These are phyloP conservation scores for Rhytidiadelphus loreus DNA, from an alignment of 225 moss, liverwort and hornwort species.

Conservation along the genomic window DNA sequence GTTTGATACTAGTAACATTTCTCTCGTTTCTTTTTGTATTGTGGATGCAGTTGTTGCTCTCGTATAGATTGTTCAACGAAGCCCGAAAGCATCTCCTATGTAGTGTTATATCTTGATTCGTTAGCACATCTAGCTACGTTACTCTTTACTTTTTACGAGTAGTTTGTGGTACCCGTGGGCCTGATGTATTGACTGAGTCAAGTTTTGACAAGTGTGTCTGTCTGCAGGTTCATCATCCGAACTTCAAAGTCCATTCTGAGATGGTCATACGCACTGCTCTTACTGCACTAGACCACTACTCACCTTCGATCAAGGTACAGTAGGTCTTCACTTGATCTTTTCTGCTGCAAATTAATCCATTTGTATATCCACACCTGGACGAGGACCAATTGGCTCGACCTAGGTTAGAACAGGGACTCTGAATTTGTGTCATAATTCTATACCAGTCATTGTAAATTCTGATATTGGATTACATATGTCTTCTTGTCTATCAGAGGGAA, in stretches of 20 bases:
- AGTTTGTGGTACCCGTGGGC: background rate
- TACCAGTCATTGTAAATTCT: background rate
- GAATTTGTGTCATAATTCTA: background rate
- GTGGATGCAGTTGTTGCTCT: background rate
- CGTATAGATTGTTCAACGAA: background rate
- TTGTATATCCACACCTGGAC: background rate
- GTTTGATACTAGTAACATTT: conserved; percentile 9
- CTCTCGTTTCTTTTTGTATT: background rate
- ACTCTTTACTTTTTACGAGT: background rate
- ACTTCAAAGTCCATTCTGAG: conserved; percentile 50
- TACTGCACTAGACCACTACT: conserved; percentile 87
- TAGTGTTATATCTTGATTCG: background rate
- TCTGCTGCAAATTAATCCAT: background rate
- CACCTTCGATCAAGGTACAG: conserved; percentile 76
- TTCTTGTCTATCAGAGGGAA: conserved; percentile 45
- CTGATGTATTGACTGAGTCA: background rate
- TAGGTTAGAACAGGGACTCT: background rate
- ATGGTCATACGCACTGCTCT: conserved; percentile 64
- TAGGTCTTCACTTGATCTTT: background rate
- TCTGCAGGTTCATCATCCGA: conserved; percentile 65
- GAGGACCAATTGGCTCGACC: background rate
- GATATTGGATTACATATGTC: background rate
- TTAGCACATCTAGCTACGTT: background rate
- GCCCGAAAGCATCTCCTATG: background rate
- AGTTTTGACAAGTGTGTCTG: conserved; percentile 3